Base-by-base conservation (phyloP, 768 basidiomycete species). In the Serendipita sp. region DNA sequence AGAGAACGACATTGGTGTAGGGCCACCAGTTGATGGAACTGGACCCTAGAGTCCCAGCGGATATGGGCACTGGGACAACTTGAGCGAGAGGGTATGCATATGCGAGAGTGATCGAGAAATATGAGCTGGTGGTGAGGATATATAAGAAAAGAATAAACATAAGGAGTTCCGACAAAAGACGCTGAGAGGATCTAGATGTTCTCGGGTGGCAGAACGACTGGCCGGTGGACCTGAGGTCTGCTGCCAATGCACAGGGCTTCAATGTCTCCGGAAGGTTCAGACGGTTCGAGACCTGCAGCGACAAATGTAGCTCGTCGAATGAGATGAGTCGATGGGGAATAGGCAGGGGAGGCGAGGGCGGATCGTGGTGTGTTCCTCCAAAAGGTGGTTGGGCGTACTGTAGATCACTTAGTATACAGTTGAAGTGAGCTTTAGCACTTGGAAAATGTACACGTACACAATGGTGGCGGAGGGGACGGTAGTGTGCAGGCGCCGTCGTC, bases 331-430 rank as follows among this genome's bases (percentile, higher is more conserved):
- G 85, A 79, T 0, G 87, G 87, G 3, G 88, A 86, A 69, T 86
- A 88, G 0, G 81, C 83, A 3, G 85, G 79, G 3, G 77, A 79
- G 50, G 84, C 78, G 0, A 89, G 85, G 16, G 86, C 88, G 20
- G 85, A 86, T 14, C 83, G 81, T 31, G 74, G 78, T 1, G 84
- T 87, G 66, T 82, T 83, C 33, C 85, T 78, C 88, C 88, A 90
- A 70, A 90, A 88, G 0, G 88, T 85, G 4, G 81, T 86, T 0
- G 88, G 87, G n/a, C 88, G 84, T 38, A 88, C 87, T 89, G 14
- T 50, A 41, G 11, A 31, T 33, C 44, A 28, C 61, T 17, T 7
- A 33, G 33, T 14, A 34, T 14, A 42, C 33, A 30, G 30, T 30
- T n/a, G n/a, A 45, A 60, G 53, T 38, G 14, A 38, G 38, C 38